Evolutionary conservation across 1,284 basidiomycete genomes (phyloP).

Genomic region (Fomitopsis pinicola): DNA sequence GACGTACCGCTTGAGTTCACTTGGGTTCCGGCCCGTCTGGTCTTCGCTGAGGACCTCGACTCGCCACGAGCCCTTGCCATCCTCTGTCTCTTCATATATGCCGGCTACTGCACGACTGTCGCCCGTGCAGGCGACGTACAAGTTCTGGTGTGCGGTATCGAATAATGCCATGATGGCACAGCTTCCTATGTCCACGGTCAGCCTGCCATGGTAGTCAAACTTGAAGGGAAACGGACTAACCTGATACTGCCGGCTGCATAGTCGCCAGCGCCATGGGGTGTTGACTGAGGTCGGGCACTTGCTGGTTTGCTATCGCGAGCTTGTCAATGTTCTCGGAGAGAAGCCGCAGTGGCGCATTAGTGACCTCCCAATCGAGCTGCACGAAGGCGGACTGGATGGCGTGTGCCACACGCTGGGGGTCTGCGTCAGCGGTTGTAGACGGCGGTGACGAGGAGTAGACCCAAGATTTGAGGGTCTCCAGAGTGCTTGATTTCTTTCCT

Average conservation of each 20-base stretch:
- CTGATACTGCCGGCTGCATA: constrained; percentile 78
- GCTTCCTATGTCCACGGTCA: constrained; percentile 52
- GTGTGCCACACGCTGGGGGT: constrained; percentile 59
- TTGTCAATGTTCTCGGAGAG: constrained; percentile 56
- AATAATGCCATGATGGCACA: constrained; percentile 86
- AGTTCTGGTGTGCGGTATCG: constrained; percentile 74
- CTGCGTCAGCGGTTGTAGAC: constrained; percentile 38
- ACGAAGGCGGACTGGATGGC: constrained; percentile 80
- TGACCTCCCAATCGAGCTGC: constrained; percentile 75
- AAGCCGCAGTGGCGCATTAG: constrained; percentile 73
- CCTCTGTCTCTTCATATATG: constrained; percentile 69
- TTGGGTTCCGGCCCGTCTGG: constrained; percentile 90
- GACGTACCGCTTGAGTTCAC: constrained; percentile 67
- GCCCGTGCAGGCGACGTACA: constrained; percentile 91
- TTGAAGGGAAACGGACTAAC: constrained; percentile 29
- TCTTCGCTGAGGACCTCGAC: constrained; percentile 93
- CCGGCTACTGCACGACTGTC: constrained; percentile 97
- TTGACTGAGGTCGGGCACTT: constrained; percentile 63
- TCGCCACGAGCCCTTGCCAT: constrained; percentile 70
- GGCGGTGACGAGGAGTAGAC: constrained; percentile 31
- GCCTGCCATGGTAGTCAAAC: background rate
- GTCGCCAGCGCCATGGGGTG: constrained; percentile 66
- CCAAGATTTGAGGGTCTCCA: constrained; percentile 38
- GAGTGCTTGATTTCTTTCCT: constrained; percentile 27
- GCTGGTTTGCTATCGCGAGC: constrained; percentile 40